A percentile compares a stretch with the other conserved stretches of the same genome.
phyloP scores from a whole-genome alignment of 345 rosid species.

The Bruguiera parviflora region DNA sequence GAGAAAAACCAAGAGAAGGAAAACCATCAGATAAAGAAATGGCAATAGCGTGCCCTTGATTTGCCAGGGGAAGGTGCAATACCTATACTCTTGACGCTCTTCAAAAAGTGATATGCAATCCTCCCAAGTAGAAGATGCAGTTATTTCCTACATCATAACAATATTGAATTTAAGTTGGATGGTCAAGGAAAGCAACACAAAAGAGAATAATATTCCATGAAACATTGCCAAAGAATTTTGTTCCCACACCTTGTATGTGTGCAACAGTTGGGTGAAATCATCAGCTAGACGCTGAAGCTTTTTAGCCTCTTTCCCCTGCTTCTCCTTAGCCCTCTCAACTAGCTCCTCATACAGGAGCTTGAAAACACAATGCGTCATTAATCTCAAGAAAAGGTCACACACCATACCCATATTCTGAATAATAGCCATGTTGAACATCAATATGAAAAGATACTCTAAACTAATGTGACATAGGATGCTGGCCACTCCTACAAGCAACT shows the following conservation, averaged over 20 bases:
- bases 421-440: background rate
- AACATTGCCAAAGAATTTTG: conserved; percentile 6
- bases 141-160: conserved; percentile 61
- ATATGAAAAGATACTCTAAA: background rate
- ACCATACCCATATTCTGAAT: background rate
- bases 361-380: conserved; percentile 1
- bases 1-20: background rate
- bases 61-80: background rate
- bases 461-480: no score
- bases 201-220: background rate
- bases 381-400: background rate
- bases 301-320: conserved; percentile 94
- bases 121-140: conserved; percentile 78
- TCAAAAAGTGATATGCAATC: conserved; percentile 66
- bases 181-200: background rate
- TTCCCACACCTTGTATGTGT: conserved; percentile 58
- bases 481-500: no score
- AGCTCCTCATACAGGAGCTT: conserved; percentile 87
- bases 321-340: conserved; percentile 82
- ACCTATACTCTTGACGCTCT: conserved; percentile 86
- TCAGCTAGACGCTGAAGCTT: conserved; percentile 82
- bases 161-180: background rate
- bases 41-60: conserved; percentile 7
- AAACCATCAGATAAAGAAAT: conserved; percentile 7
- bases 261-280: conserved; percentile 71